Evolutionary conservation across 1,284 basidiomycete species (phyloP).

Genomic region (Schizopora paradoxa): DNA sequence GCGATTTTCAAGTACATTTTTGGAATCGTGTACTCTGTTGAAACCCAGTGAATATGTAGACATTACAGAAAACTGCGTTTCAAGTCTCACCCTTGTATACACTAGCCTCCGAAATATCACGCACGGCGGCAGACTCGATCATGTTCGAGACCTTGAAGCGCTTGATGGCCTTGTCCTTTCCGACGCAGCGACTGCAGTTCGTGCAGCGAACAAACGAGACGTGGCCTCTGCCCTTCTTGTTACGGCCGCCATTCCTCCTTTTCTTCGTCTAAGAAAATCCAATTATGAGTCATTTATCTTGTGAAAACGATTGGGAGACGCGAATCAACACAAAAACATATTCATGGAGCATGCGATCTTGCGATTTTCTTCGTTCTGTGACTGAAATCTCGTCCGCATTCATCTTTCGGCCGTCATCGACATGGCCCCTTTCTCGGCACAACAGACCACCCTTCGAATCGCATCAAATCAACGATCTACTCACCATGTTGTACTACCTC

Average conservation of each 20-base stretch:
- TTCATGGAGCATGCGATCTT: no score
- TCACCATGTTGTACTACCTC: no score
- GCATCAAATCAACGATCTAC: no score
- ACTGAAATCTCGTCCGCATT: no score
- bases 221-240: constrained; percentile 98
- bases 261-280: constrained; percentile 99
- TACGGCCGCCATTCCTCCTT: constrained; percentile 96
- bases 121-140: constrained; percentile 97
- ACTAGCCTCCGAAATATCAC: constrained; percentile 95
- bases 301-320: no score
- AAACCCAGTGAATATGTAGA: constrained; percentile 9
- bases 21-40: constrained; percentile 89
- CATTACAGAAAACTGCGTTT: neutral
- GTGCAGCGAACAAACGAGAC: constrained; percentile 93
- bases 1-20: constrained; percentile 99
- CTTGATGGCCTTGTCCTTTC: constrained; percentile 99
- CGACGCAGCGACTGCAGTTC: constrained; percentile 94
- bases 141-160: constrained; percentile 99
- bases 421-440: no score
- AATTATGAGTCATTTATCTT: no score
- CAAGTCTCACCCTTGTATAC: constrained; percentile 78
- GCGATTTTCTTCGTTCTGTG: no score
- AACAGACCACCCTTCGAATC: no score
- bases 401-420: no score
- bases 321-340: no score